phyloP scores from a whole-genome alignment of 352 stramenopile genomes.

The Blastocystis sp. region DNA sequence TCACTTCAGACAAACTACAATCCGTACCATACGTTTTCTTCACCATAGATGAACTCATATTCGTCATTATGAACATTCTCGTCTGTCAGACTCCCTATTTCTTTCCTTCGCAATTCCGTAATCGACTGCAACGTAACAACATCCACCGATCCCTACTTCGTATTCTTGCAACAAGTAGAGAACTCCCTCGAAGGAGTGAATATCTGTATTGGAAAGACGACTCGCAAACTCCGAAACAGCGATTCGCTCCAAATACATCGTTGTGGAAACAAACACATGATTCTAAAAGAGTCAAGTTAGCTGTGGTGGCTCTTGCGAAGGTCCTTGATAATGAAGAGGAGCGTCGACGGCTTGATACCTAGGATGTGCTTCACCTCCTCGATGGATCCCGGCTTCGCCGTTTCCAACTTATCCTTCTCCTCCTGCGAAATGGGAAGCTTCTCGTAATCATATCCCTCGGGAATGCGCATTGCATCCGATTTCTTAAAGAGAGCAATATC shows the following conservation, averaged over 20 bases:
- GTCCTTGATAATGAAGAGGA: conserved; percentile 43
- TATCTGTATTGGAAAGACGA: background rate
- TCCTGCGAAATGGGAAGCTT: conserved; percentile 41
- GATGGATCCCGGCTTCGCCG: conserved; percentile 25
- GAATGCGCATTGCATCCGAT: conserved; percentile 82
- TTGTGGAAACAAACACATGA: background rate
- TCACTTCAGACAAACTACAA: background rate
- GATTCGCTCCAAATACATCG: background rate
- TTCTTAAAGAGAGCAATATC: conserved; percentile 87
- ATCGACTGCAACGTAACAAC: background rate
- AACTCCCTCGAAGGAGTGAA: conserved; percentile 9
- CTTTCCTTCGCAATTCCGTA: background rate
- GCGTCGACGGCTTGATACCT: conserved; percentile 54
- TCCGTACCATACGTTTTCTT: conserved; percentile 14
- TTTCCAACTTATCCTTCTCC: conserved; percentile 55
- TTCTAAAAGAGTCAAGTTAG: background rate
- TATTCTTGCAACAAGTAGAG: conserved; percentile 10
- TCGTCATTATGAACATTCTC: background rate
- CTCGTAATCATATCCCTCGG: conserved; percentile 59
- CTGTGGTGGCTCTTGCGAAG: background rate
- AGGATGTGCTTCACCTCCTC: conserved; percentile 52
- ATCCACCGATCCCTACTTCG: background rate
- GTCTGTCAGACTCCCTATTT: background rate
- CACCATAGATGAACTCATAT: background rate
- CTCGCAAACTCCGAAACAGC: background rate